Evolutionary conservation across 2,329 filamentous ascomycete species (phyloP).

Genomic region (Fonsecaea erecta): DNA sequence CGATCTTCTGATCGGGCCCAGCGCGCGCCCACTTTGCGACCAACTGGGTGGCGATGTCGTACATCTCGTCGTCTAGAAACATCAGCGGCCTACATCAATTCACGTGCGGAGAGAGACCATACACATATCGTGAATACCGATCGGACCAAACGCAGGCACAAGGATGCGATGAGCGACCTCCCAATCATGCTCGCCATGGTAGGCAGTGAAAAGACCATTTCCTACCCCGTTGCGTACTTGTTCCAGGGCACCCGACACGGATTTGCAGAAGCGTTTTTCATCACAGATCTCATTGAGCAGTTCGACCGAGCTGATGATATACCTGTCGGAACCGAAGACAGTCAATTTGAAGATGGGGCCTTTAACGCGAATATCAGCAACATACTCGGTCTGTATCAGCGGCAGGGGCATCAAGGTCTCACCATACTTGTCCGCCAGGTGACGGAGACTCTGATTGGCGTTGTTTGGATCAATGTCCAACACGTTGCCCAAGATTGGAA

Average conservation of each 20-base stretch:
- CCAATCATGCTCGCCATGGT: constrained; percentile 61
- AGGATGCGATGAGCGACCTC: constrained; percentile 62
- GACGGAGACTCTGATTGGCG: constrained; percentile 57
- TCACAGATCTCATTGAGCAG: constrained; percentile 68
- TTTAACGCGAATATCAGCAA: constrained; percentile 36
- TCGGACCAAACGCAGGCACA: constrained; percentile 54
- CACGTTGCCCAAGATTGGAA: constrained; percentile 59
- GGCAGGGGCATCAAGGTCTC: constrained; percentile 15
- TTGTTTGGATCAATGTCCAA: constrained; percentile 56
- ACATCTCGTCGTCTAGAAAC: constrained; percentile 29
- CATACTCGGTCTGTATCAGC: background rate
- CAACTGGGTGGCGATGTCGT: constrained; percentile 47
- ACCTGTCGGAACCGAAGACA: constrained; percentile 52
- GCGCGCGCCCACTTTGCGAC: constrained; percentile 51
- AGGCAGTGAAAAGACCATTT: constrained; percentile 70
- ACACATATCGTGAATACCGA: constrained; percentile 51
- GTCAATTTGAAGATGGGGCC: constrained; percentile 66
- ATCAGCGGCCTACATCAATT: constrained; percentile 7
- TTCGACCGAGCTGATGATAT: constrained; percentile 59
- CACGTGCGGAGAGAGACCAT: constrained; percentile 39
- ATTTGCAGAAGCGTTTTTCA: constrained; percentile 69
- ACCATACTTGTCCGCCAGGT: constrained; percentile 56
- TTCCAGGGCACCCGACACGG: constrained; percentile 55
- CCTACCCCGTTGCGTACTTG: constrained; percentile 65
- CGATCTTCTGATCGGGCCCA: constrained; percentile 62